These are phyloP conservation scores for Mycosphaerella arachidis DNA, from an alignment of 2,329 filamentous ascomycete genomes.

Conservation along the genomic window DNA sequence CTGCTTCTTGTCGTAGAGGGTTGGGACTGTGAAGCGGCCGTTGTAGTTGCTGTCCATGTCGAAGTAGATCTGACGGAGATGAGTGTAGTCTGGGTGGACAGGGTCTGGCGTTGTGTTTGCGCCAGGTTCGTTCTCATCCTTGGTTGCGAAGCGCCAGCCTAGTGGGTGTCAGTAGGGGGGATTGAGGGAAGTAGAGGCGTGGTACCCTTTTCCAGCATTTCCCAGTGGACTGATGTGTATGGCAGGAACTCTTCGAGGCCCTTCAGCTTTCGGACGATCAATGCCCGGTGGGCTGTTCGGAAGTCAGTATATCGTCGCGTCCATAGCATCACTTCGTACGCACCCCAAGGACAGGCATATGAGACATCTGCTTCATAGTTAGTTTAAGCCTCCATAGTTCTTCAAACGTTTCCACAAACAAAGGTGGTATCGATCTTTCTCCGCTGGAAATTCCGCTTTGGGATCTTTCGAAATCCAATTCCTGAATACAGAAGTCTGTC, in stretches of 20 bases:
- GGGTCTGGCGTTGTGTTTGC: constrained; percentile 58
- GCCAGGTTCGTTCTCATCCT: constrained; percentile 56
- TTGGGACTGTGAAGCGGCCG: constrained; percentile 82
- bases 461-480: constrained; percentile 69
- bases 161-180: not conserved
- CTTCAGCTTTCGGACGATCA: constrained; percentile 87
- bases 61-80: constrained; percentile 78
- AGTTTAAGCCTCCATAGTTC: not conserved
- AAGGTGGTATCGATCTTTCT: constrained; percentile 88
- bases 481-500: constrained; percentile 77
- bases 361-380: constrained; percentile 55
- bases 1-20: constrained; percentile 73
- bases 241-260: constrained; percentile 81
- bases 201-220: constrained; percentile 64
- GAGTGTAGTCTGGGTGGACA: constrained; percentile 62
- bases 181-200: not conserved
- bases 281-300: constrained; percentile 66
- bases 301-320: not conserved
- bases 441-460: constrained; percentile 72
- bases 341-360: constrained; percentile 87
- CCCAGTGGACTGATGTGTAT: constrained; percentile 85
- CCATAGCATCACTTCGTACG: constrained; percentile 12
- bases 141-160: constrained; percentile 79
- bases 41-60: constrained; percentile 64
- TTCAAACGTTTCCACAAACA: constrained; percentile 37